phyloP scores from a whole-genome alignment of 768 basidiomycete species.

The Phallus indusiatus region DNA sequence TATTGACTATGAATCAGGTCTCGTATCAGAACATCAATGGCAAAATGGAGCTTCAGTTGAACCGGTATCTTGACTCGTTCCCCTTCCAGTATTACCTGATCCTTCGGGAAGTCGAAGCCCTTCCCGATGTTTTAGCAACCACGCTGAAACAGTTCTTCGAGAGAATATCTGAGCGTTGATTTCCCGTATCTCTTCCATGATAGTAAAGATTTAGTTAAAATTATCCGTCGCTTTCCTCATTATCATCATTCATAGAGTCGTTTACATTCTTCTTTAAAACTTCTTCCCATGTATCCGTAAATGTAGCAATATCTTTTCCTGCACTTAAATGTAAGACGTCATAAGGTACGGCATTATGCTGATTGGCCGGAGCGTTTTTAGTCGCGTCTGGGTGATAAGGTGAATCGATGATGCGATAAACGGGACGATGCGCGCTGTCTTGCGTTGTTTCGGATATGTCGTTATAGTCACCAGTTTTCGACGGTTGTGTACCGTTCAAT shows the following conservation, averaged over 20 bases:
- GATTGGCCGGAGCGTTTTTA: constrained; percentile 61
- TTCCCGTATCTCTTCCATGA: background rate
- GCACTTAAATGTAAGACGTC: constrained; percentile 76
- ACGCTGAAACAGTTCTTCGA: constrained; percentile 92
- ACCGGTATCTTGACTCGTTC: constrained; percentile 90
- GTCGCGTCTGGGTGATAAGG: constrained; percentile 57
- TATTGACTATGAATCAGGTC: constrained; percentile 87
- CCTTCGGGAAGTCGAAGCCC: constrained; percentile 78
- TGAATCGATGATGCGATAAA: constrained; percentile 64
- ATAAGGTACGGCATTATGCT: constrained; percentile 87
- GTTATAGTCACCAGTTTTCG: background rate
- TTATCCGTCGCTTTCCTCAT: background rate
- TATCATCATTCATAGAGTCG: background rate
- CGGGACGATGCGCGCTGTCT: constrained; percentile 16
- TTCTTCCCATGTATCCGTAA: constrained; percentile 56
- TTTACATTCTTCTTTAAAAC: constrained; percentile 30
- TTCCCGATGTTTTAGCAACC: constrained; percentile 82
- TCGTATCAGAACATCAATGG: constrained; percentile 72
- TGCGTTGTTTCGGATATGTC: constrained; percentile 2
- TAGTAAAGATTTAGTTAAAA: background rate
- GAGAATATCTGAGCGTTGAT: constrained; percentile 56
- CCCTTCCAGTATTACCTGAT: constrained; percentile 98
- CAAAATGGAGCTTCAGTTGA: constrained; percentile 76
- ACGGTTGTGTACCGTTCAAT: constrained; percentile 9
- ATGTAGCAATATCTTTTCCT: constrained; percentile 64